Evolutionary conservation across 768 basidiomycete genomes (phyloP), one percentile per base, ranked within the genome.

Genomic region (Auriscalpium microsporum): DNA sequence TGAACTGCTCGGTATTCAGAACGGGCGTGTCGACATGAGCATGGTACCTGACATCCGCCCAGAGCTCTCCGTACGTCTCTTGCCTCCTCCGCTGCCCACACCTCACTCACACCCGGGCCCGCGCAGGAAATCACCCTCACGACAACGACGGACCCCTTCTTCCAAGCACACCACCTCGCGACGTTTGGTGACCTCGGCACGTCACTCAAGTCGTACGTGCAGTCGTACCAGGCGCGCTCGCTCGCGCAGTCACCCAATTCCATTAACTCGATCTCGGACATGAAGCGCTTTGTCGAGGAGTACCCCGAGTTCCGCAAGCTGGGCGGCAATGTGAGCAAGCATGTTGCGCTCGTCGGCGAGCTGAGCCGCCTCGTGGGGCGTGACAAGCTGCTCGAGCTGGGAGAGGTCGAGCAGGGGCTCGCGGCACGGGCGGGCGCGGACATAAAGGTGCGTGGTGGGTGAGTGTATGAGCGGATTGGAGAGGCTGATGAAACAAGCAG

Each of bases 251-350:
- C 81, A 0, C 84, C 87, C 0, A 81, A 84, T 1, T 76, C 87
- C 21, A 95, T 99, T 59, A 94, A 94, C 64, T 97, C 95, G 0
- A 93, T 98, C 55, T 71, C 78, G 5, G 96, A 99, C 62, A 99
- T 99, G 96, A 98, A 98, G 69, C 83, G 79, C 9, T 95, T 95
- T 63, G 90, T 99, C 2, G 96, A 99, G 68, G 94, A 97, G 63
- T 99, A 95, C 71, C 96, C 96, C 1, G 96, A 99, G 69, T 97
- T 98, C 65, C 79, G 87, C 62, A 94, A 94, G 67, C 78, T 99
- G 34, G 94, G 96, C 1, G 94, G 94, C 9, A 99, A 99, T 68
- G 96, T 99, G 34, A 95, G 92, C 74, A 99, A 98, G 71, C 96
- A 98, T 64, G 96, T 98, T 19, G 91, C 95, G 8, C 72, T 99